phyloP scores from a whole-genome alignment of 2,329 filamentous ascomycete genomes.

The Nothophaeocryptopus gaeumannii region DNA sequence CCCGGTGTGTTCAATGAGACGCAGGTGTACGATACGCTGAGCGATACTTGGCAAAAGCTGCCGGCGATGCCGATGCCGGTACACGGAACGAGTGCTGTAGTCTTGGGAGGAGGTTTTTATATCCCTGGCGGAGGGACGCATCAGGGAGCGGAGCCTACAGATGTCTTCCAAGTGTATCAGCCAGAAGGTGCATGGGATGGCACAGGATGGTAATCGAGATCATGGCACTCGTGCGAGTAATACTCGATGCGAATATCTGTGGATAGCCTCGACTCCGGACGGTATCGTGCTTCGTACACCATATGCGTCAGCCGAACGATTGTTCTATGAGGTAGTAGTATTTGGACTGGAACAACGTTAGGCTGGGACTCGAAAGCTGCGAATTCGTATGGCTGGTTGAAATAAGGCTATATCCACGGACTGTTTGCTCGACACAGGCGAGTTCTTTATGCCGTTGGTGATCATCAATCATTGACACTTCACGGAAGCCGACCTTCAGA shows the following conservation, averaged over 20 bases:
- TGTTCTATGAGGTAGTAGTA: too few species aligned
- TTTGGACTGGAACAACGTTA: too few species aligned
- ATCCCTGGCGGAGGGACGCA: background rate
- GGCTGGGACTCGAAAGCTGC: too few species aligned
- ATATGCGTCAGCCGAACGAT: too few species aligned
- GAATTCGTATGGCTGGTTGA: too few species aligned
- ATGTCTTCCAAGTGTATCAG: background rate
- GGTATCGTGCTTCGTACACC: background rate
- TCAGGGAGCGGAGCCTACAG: background rate
- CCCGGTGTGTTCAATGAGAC: background rate
- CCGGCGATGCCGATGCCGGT: background rate
- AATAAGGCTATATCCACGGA: too few species aligned
- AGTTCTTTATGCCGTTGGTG: too few species aligned
- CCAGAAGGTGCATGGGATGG: background rate
- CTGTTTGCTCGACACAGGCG: too few species aligned
- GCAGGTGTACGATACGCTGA: background rate
- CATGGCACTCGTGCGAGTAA: background rate
- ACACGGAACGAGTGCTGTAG: background rate
- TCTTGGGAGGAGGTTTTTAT: background rate
- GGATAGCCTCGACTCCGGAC: background rate
- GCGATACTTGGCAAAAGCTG: background rate
- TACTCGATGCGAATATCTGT: background rate
- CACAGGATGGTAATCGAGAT: too few species aligned
- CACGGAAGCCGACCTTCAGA: background rate
- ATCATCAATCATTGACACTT: too few species aligned